Conservation (phyloP, 208 protist species). For the Leptomonas seymouri region DNA sequence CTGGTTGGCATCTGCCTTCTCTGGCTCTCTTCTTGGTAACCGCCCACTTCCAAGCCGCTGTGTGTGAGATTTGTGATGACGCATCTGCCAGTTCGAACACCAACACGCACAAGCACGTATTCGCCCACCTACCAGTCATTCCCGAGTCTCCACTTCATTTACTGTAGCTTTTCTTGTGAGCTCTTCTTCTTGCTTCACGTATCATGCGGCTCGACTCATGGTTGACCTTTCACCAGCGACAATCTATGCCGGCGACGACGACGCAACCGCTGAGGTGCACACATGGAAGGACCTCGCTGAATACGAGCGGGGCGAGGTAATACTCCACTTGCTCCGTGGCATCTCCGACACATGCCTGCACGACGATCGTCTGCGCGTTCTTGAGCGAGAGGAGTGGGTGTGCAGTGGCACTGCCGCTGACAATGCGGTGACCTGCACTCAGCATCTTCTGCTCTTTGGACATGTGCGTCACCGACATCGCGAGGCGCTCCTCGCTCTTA, state of each 20-base stretch:
- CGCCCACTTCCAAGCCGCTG: neutral
- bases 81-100: no score
- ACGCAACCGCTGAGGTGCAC: conserved; percentile 10
- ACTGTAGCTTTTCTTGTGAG: neutral
- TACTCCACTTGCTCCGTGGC: conserved; percentile 49
- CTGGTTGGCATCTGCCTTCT: neutral
- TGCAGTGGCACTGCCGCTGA: conserved; percentile 6
- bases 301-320: conserved; percentile 72
- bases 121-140: no score
- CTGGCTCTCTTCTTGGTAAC: neutral
- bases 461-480: conserved; percentile 60
- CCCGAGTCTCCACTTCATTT: neutral
- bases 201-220: neutral
- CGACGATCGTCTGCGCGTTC: conserved; percentile 48
- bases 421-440: conserved; percentile 6
- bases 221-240: neutral
- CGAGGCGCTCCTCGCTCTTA: conserved; percentile 69
- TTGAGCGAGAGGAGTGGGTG: conserved; percentile 53
- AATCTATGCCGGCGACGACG: conserved; percentile 2
- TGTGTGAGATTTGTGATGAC: no score
- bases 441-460: conserved; percentile 62
- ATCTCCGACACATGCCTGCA: conserved; percentile 55
- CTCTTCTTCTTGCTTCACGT: neutral
- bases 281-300: conserved; percentile 66
- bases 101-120: no score